Evolutionary conservation across 805 yeast genomes (phyloP), one percentile per base, ranked within the genome.

Genomic region (Wickerhamiella dianesei): DNA sequence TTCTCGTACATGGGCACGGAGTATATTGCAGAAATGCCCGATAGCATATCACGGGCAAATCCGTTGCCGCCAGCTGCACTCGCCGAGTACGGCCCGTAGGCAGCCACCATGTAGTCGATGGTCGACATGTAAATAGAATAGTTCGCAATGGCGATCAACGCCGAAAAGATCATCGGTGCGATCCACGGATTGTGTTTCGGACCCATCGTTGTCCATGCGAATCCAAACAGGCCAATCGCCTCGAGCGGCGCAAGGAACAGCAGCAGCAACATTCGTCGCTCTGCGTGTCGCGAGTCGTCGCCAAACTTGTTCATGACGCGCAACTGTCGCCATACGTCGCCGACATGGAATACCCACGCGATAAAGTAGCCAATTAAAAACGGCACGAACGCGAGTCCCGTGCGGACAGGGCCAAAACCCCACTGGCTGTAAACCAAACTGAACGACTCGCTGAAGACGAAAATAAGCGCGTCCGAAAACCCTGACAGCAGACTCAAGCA

Each of bases 31-130:
- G 67, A 53, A 40, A 67, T 55, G 50, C 72, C 72, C 1, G 70
- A 70, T 40, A 67, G 51, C 47, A 66, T 62, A 46, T 67, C 72
- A 41, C 72, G 59, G 14, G 71, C 65, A 49, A 65, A 66, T 4
- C 70, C 72, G 48, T 67, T 67, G 32, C 71, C 71, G 6, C 71
- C 71, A 3, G 71, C 66, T 5, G 72, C 71, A 14, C 70, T 66
- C 0, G 72, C 69, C 25, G 71, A 64, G 53, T 65, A 67, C 2
- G 66, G 68, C 8, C 70, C 70, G 48, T 67, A 67, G 4, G 69
- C 66, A 3, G 67, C 65, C 16, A 66, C 62, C 71, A 67, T 67
- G 48, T 67, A 67, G 56, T 67, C 71, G 42, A 67, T 66, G 16
- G 72, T 67, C n/a, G 70, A 60, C 71, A 66, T 66, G 56, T 67